A percentile compares a stretch with the other conserved stretches of the same genome.
Evolutionary conservation across 129 eudicot genomes (phyloP).

Genomic region (Tagetes patula): DNA sequence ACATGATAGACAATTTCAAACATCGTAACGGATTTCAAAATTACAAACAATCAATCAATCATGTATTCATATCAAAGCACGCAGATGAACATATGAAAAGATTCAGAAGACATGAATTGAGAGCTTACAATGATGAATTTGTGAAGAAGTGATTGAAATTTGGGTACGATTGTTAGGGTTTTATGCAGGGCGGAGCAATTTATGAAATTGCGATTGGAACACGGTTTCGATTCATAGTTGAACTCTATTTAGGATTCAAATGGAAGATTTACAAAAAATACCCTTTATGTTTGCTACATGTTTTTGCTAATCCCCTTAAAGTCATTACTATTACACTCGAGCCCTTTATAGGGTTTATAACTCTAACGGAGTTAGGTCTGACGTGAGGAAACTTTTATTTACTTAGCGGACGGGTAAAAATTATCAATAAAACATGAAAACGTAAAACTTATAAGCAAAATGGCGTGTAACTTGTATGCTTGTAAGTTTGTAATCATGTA

Average conservation of each 20-base stretch:
- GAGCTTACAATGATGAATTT: constrained; percentile 28
- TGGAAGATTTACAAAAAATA: constrained; percentile 2
- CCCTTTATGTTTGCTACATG: constrained; percentile 8
- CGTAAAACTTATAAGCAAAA: too few species aligned
- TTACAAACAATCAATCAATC: background rate
- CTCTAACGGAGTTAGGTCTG: too few species aligned
- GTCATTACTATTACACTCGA: background rate
- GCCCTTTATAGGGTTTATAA: background rate
- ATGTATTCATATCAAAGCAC: background rate
- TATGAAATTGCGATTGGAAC: background rate
- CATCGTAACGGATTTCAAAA: constrained; percentile 9
- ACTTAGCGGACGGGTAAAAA: too few species aligned
- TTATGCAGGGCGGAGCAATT: background rate
- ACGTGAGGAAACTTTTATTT: too few species aligned
- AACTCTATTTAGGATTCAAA: constrained; percentile 30
- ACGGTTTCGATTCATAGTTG: constrained; percentile 18
- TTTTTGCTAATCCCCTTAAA: background rate
- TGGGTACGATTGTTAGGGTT: constrained; percentile 27
- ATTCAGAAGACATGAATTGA: background rate
- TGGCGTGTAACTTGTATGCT: too few species aligned
- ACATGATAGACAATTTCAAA: constrained; percentile 5
- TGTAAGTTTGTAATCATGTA: too few species aligned
- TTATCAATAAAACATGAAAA: too few species aligned
- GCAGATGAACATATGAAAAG: background rate
- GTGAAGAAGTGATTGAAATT: background rate